Conservation (phyloP, 805 yeast genomes). For the Kuraishia cidri region DNA sequence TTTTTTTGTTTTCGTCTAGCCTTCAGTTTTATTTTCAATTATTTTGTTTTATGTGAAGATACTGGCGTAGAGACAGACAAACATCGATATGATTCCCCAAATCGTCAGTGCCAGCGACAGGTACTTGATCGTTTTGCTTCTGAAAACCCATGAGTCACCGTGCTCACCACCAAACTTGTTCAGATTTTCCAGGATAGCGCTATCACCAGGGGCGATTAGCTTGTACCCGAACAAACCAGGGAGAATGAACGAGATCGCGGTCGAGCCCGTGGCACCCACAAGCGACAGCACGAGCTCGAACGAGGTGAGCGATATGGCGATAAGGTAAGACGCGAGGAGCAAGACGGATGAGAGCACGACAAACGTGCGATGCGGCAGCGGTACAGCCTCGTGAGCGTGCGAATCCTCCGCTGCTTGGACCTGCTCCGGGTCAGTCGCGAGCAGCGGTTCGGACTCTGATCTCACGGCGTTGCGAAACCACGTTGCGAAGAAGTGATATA, state of each 20-base stretch:
- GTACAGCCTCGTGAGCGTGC: slow-evolving; percentile 21
- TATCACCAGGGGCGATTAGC: slow-evolving; percentile 24
- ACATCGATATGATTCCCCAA: slow-evolving; percentile 50
- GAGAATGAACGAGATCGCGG: slow-evolving; percentile 65
- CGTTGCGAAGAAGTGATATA: slow-evolving; percentile 35
- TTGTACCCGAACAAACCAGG: slow-evolving; percentile 74
- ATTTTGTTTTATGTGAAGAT: no score
- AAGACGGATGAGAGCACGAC: slow-evolving; percentile 37
- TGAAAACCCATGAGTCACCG: slow-evolving; percentile 10
- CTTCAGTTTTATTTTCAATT: no score
- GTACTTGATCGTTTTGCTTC: slow-evolving; percentile 3
- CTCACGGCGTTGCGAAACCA: slow-evolving; percentile 2
- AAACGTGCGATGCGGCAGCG: slow-evolving; percentile 36
- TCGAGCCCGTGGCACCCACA: slow-evolving; percentile 81
- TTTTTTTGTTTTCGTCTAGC: no score
- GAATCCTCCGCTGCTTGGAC: slow-evolving; percentile 19
- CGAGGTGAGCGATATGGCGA: slow-evolving; percentile 52
- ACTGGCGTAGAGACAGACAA: slow-evolving; percentile 42
- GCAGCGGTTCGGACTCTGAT: neutral
- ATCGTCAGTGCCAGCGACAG: slow-evolving; percentile 29
- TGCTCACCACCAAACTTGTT: slow-evolving; percentile 5
- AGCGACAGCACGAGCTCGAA: slow-evolving; percentile 63
- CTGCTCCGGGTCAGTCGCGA: neutral
- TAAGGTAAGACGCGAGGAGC: slow-evolving; percentile 35
- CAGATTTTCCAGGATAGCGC: slow-evolving; percentile 1